Evolutionary conservation across 352 stramenopile genomes (phyloP).

Genomic region (Pelagophyceae sp.): DNA sequence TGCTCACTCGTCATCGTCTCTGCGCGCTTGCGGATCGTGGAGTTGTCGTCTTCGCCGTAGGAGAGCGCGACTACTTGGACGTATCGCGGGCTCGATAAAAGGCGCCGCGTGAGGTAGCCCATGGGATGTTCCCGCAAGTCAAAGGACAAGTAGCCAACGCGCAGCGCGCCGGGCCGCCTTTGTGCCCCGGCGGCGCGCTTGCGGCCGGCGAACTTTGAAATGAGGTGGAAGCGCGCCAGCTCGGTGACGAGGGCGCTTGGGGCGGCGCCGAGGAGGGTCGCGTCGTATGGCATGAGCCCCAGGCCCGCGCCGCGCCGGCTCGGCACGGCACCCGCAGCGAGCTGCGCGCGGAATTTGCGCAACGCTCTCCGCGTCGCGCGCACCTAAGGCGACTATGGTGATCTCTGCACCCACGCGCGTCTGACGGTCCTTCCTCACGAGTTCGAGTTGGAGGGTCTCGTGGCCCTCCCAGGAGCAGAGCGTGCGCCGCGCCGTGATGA

Average conservation of each 20-base stretch:
- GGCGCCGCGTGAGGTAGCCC: conserved; percentile 69
- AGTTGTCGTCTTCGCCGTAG: conserved; percentile 66
- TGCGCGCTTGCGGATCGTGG: conserved; percentile 50
- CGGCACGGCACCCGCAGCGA: not conserved
- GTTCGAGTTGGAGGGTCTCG: conserved; percentile 4
- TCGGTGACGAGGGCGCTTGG: not conserved
- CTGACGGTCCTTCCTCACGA: too few species aligned
- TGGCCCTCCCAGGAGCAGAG: conserved; percentile 7
- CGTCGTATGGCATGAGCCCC: conserved; percentile 14
- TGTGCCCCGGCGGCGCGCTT: not conserved
- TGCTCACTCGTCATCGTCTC: conserved; percentile 26
- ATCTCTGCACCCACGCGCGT: too few species aligned
- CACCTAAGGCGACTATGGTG: too few species aligned
- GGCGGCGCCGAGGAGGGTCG: not conserved
- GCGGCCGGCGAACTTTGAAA: not conserved
- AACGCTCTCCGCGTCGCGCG: not conserved
- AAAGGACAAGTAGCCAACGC: conserved; percentile 50
- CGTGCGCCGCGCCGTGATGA: conserved; percentile 8
- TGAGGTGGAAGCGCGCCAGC: not conserved
- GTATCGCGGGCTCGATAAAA: conserved; percentile 41
- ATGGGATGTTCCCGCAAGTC: conserved; percentile 56
- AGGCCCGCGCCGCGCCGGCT: not conserved
- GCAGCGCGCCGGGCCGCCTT: conserved; percentile 10
- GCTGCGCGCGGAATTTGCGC: not conserved
- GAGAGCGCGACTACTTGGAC: conserved; percentile 60